A percentile compares a stretch with the other conserved stretches of the same genome.
phyloP scores from a whole-genome alignment of 768 basidiomycete species.

The Lactifluus echinatus region DNA sequence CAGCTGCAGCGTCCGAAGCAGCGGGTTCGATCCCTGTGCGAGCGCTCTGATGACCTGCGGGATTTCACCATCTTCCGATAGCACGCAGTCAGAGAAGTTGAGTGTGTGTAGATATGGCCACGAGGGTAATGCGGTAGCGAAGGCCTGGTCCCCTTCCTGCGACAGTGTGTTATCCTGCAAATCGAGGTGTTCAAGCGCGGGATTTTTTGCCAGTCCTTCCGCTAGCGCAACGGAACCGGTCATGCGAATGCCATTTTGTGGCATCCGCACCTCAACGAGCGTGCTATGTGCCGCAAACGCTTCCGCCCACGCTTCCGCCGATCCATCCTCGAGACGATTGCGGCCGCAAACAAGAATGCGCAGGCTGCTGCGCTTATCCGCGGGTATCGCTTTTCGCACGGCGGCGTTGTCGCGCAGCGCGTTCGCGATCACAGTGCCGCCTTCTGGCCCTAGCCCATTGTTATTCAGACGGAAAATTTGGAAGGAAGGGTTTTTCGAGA shows the following conservation, averaged over 20 bases:
- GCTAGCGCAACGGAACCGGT: constrained; percentile 80
- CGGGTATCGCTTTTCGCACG: constrained; percentile 39
- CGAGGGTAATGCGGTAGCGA: constrained; percentile 52
- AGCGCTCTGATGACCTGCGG: constrained; percentile 56
- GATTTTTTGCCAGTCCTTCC: constrained; percentile 59
- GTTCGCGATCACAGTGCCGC: constrained; percentile 76
- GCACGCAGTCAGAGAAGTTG: constrained; percentile 87
- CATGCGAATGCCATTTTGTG: constrained; percentile 97
- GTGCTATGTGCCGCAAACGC: constrained; percentile 82
- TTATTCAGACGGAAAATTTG: constrained; percentile 88
- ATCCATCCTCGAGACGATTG: constrained; percentile 91
- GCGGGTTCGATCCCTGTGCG: constrained; percentile 58
- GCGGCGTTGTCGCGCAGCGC: constrained; percentile 74
- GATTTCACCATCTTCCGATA: constrained; percentile 75
- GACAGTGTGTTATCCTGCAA: constrained; percentile 87
- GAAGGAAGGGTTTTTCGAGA: constrained; percentile 73
- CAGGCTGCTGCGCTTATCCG: constrained; percentile 64
- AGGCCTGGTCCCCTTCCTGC: constrained; percentile 43
- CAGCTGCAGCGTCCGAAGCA: constrained; percentile 67
- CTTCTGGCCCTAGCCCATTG: constrained; percentile 90
- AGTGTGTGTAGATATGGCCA: constrained; percentile 72
- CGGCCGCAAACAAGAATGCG: constrained; percentile 84
- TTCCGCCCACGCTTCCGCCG: constrained; percentile 72
- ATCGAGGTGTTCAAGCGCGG: constrained; percentile 67
- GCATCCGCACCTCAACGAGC: constrained; percentile 81